Percentiles rank a stretch among this genome's conserved stretches.
Evolutionary conservation across 2,329 filamentous ascomycete species (phyloP).

Genomic region (Botrytis fabae): DNA sequence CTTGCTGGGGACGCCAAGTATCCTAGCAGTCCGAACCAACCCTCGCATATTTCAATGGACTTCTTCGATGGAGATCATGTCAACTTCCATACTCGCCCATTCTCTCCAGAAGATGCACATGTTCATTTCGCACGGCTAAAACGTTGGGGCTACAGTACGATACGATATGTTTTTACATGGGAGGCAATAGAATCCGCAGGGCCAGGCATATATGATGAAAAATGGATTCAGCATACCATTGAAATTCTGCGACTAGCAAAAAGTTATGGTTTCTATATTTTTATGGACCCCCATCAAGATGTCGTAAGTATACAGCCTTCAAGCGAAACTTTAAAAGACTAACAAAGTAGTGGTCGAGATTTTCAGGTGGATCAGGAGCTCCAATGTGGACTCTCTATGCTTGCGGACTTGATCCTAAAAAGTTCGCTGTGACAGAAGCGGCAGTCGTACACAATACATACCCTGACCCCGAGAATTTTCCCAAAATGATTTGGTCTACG

Average conservation of each 20-base stretch:
- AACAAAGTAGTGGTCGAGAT: constrained; percentile 72
- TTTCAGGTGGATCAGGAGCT: constrained; percentile 90
- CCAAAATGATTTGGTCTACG: constrained; percentile 99
- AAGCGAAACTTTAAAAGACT: constrained; percentile 25
- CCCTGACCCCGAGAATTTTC: constrained; percentile 78
- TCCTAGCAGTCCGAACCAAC: constrained; percentile 75
- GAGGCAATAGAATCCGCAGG: constrained; percentile 95
- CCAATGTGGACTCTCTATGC: constrained; percentile 98
- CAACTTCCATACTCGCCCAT: constrained; percentile 84
- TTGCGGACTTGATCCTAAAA: constrained; percentile 82
- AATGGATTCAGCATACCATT: constrained; percentile 90
- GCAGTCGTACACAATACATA: constrained; percentile 95
- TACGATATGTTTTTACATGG: constrained; percentile 97
- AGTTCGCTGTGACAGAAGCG: constrained; percentile 83
- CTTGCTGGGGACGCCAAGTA: constrained; percentile 88
- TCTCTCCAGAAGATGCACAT: constrained; percentile 78
- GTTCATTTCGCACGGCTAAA: constrained; percentile 83
- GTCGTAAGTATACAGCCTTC: constrained; percentile 61
- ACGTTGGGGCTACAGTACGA: constrained; percentile 92
- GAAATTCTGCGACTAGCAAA: constrained; percentile 80
- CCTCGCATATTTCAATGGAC: constrained; percentile 72
- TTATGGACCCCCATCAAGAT: constrained; percentile 99
- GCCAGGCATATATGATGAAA: constrained; percentile 89
- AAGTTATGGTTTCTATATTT: constrained; percentile 89
- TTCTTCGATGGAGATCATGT: constrained; percentile 95